Evolutionary conservation across 192 early-diverging fungal genomes (phyloP).

Genomic region (Coemansia asiatica): DNA sequence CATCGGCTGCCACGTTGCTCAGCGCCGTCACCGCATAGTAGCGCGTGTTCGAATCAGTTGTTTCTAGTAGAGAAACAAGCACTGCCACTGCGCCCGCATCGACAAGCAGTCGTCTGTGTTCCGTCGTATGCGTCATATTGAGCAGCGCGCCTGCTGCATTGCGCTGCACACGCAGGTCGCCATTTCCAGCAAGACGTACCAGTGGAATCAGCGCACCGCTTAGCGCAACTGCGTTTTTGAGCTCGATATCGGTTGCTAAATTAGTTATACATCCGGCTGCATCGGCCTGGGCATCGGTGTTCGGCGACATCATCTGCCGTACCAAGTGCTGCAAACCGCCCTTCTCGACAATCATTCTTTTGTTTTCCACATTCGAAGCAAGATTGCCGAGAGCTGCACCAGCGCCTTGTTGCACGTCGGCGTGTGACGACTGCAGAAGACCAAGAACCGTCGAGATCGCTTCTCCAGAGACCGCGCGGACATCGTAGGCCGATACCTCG

Average conservation of each 20-base stretch:
- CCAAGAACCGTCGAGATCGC: slow-evolving; percentile 73
- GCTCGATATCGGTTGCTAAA: slow-evolving; percentile 76
- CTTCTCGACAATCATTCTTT: slow-evolving; percentile 74
- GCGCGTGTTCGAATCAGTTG: slow-evolving; percentile 75
- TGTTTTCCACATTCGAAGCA: slow-evolving; percentile 67
- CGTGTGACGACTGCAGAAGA: slow-evolving; percentile 72
- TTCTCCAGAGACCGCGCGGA: slow-evolving; percentile 65
- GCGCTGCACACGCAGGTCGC: slow-evolving; percentile 78
- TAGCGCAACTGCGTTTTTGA: slow-evolving; percentile 78
- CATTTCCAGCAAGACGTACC: slow-evolving; percentile 70
- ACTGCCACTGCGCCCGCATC: slow-evolving; percentile 75
- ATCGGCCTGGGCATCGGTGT: slow-evolving; percentile 83
- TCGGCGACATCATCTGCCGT: slow-evolving; percentile 74
- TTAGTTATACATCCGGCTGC: slow-evolving; percentile 92
- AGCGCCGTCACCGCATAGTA: slow-evolving; percentile 86
- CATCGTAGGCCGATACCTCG: slow-evolving; percentile 84
- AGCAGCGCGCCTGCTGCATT: slow-evolving; percentile 88
- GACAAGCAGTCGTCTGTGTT: slow-evolving; percentile 70
- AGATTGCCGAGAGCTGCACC: slow-evolving; percentile 83
- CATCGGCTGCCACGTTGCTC: slow-evolving; percentile 81
- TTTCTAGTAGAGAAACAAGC: slow-evolving; percentile 69
- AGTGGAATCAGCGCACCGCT: slow-evolving; percentile 76
- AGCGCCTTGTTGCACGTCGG: slow-evolving; percentile 77
- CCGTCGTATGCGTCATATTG: slow-evolving; percentile 87
- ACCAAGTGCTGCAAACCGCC: slow-evolving; percentile 77